These are phyloP conservation scores for Sporopachydermia lactativora DNA, from an alignment of 805 yeast genomes.

Conservation along the genomic window DNA sequence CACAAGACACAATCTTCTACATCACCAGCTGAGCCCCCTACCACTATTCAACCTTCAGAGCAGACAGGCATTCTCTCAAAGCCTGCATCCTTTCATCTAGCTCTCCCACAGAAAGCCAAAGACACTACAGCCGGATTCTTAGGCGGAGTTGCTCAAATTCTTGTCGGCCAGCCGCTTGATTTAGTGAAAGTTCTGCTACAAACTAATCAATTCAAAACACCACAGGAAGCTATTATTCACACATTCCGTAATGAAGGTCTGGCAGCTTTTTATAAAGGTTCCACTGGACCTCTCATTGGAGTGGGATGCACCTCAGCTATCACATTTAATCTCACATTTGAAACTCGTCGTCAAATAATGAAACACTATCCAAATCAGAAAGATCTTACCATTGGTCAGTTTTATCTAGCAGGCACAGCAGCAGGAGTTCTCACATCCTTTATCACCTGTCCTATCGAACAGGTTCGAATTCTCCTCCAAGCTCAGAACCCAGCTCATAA, in stretches of 20 bases:
- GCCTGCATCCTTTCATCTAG: not conserved
- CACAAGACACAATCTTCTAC: no score
- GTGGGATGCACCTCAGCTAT: conserved; percentile 35
- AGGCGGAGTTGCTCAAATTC: conserved; percentile 30
- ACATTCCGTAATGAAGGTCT: conserved; percentile 26
- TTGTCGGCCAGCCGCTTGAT: conserved; percentile 33
- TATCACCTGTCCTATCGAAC: conserved; percentile 34
- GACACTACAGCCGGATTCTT: conserved; percentile 32
- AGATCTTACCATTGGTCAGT: conserved; percentile 23
- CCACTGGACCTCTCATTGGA: conserved; percentile 32
- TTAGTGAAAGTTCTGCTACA: conserved; percentile 30
- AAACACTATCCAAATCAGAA: conserved; percentile 25
- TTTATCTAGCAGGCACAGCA: conserved; percentile 29
- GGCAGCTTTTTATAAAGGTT: conserved; percentile 30
- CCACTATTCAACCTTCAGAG: no score
- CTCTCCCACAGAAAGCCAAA: not conserved
- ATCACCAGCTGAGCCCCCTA: no score
- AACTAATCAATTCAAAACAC: conserved; percentile 22
- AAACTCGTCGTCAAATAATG: conserved; percentile 24
- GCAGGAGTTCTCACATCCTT: conserved; percentile 30
- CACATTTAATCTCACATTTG: conserved; percentile 28
- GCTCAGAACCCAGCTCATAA: conserved; percentile 30
- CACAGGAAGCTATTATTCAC: conserved; percentile 28
- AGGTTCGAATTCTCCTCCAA: conserved; percentile 30
- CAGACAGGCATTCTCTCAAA: no score